A percentile compares a stretch with the other conserved stretches of the same genome.
phyloP scores from a whole-genome alignment of 2,329 filamentous ascomycete species.

The Colletotrichum somersetense region DNA sequence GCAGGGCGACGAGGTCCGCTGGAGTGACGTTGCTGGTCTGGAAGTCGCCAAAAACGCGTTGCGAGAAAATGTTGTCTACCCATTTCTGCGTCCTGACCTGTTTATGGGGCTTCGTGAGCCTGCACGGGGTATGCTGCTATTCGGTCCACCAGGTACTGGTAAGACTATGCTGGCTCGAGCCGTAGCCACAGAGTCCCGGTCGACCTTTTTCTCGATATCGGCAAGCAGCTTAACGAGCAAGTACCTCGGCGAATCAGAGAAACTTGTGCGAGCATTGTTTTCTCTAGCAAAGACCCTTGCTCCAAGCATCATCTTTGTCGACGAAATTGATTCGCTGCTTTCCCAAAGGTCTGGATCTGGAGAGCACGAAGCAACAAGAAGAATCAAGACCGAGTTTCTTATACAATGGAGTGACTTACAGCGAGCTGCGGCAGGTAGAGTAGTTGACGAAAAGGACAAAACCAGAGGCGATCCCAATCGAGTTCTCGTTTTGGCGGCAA shows the following conservation, averaged over 20 bases:
- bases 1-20: constrained; percentile 93
- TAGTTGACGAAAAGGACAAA: constrained; percentile 74
- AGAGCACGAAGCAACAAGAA: constrained; percentile 91
- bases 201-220: constrained; percentile 97
- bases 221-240: constrained; percentile 95
- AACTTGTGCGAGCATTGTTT: constrained; percentile 93
- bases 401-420: constrained; percentile 98
- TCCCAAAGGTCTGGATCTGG: constrained; percentile 85
- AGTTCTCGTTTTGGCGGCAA: constrained; percentile 93
- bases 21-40: constrained; percentile 92
- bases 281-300: constrained; percentile 88
- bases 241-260: constrained; percentile 95
- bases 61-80: constrained; percentile 96
- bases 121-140: constrained; percentile 93
- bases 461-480: constrained; percentile 84
- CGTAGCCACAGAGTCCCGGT: constrained; percentile 93
- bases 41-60: constrained; percentile 91
- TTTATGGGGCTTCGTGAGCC: constrained; percentile 97
- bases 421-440: constrained; percentile 88
- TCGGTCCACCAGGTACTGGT: constrained; percentile 96
- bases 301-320: constrained; percentile 97
- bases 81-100: constrained; percentile 92
- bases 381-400: constrained; percentile 97
- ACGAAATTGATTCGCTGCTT: constrained; percentile 95
- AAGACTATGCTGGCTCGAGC: constrained; percentile 98